phyloP scores from a whole-genome alignment of 306 rosid species.

The Castanea mollissima region DNA sequence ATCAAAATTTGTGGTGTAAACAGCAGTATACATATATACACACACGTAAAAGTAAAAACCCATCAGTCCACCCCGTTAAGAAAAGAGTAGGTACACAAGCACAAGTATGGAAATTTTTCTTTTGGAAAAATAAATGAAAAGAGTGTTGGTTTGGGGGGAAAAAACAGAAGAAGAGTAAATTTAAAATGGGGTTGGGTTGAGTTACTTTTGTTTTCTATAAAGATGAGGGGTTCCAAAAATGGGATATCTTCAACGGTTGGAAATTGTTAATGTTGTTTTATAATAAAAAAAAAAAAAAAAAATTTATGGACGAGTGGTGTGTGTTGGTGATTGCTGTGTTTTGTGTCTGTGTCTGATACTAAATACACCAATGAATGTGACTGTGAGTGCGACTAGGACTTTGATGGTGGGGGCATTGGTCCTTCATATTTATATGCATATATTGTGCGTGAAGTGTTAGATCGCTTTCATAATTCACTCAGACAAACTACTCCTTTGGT shows the following conservation, averaged over 20 bases:
- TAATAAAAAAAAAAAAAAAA: too few species aligned
- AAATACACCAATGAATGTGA: conserved; percentile 16
- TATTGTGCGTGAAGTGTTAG: conserved; percentile 30
- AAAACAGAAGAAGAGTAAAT: conserved; percentile 26
- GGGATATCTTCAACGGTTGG: conserved; percentile 44
- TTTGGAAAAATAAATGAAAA: conserved; percentile 7
- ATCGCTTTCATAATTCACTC: conserved; percentile 60
- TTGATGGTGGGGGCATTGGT: conserved; percentile 26
- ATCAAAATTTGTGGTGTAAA: conserved; percentile 3
- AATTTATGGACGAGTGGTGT: conserved; percentile 1
- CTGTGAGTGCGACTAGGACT: conserved; percentile 35
- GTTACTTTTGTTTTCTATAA: conserved; percentile 19
- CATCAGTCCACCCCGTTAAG: not conserved
- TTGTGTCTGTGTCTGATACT: conserved; percentile 14
- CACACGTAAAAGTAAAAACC: not conserved
- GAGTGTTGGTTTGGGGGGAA: not conserved
- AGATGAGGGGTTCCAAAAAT: conserved; percentile 39
- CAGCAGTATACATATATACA: not conserved
- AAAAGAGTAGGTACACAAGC: not conserved
- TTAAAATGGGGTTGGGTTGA: conserved; percentile 6
- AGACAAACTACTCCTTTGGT: conserved; percentile 46
- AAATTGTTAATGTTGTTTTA: conserved; percentile 25
- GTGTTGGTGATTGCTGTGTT: not conserved
- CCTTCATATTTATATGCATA: not conserved
- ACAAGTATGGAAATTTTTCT: not conserved